phyloP scores from a whole-genome alignment of 192 early-diverging fungal species.

The Martensiomyces pterosporus region DNA sequence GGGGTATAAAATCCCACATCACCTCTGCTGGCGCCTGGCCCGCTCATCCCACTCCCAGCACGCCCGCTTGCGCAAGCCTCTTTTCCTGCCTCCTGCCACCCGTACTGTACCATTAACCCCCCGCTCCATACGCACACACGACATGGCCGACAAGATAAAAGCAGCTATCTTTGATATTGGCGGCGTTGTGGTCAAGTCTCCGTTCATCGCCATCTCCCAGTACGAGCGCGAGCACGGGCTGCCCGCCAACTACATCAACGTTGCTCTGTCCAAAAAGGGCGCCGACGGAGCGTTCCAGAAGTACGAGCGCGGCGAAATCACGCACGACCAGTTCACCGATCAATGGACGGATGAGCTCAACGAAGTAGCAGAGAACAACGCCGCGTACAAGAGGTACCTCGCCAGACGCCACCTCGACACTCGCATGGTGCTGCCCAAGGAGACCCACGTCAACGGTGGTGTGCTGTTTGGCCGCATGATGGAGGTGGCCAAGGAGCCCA shows the following conservation, averaged over 20 bases:
- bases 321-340: constrained; percentile 21
- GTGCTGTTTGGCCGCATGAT: constrained; percentile 40
- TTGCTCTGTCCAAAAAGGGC: constrained; percentile 58
- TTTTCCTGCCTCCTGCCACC: too few relatives aligned
- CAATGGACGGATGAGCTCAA: constrained; percentile 40
- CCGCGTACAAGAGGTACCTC: constrained; percentile 32
- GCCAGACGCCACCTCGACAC: constrained; percentile 21
- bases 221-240: constrained; percentile 64
- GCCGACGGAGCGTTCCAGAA: constrained; percentile 54
- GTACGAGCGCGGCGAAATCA: constrained; percentile 49
- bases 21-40: too few relatives aligned
- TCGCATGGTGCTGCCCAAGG: constrained; percentile 23
- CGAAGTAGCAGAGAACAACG: constrained; percentile 34
- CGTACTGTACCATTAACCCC: too few relatives aligned
- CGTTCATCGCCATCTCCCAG: constrained; percentile 68
- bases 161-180: constrained; percentile 86
- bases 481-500: constrained; percentile 19
- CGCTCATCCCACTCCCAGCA: too few relatives aligned
- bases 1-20: too few relatives aligned
- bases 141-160: constrained; percentile 35
- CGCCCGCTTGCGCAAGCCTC: too few relatives aligned
- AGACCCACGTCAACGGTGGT: constrained; percentile 14
- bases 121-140: too few relatives aligned
- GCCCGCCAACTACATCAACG: constrained; percentile 79
- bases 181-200: constrained; percentile 76